A percentile compares a stretch with the other conserved stretches of the same genome.
Conservation (phyloP, 1,139 yeast genomes). For the Pichia sp. region DNA sequence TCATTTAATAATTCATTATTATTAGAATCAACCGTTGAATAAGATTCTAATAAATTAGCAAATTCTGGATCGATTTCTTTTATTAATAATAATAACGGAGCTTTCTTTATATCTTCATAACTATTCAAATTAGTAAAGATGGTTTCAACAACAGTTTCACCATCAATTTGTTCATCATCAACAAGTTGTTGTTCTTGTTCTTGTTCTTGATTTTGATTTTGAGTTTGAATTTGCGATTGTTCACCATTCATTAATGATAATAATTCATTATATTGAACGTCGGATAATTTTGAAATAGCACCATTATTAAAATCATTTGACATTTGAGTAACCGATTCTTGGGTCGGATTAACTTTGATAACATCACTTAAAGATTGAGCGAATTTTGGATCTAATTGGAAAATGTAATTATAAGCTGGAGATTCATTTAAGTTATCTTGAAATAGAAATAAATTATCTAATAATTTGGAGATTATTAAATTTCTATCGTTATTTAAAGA, state of each 20-base stretch:
- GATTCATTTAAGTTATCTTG: slow-evolving; percentile 17
- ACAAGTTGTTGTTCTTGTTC: neutral
- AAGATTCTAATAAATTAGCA: slow-evolving; percentile 15
- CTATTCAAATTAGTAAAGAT: slow-evolving; percentile 22
- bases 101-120: slow-evolving; percentile 17
- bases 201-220: neutral
- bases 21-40: slow-evolving; percentile 17
- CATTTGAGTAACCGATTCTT: slow-evolving; percentile 13
- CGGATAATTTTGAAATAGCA: slow-evolving; percentile 13
- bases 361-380: slow-evolving; percentile 17
- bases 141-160: slow-evolving; percentile 20
- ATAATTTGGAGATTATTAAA: slow-evolving; percentile 14
- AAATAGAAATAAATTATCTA: slow-evolving; percentile 15
- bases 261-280: slow-evolving; percentile 11
- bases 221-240: too few relatives aligned
- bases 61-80: slow-evolving; percentile 16
- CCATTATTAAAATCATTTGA: slow-evolving; percentile 15
- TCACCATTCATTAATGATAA: slow-evolving; percentile 2
- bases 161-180: slow-evolving; percentile 10
- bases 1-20: slow-evolving; percentile 14
- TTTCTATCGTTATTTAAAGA: slow-evolving; percentile 11
- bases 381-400: slow-evolving; percentile 18
- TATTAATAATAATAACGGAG: slow-evolving; percentile 19
- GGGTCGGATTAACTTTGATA: slow-evolving; percentile 13
- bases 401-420: slow-evolving; percentile 17